Base-by-base conservation (phyloP, 2,329 filamentous ascomycete genomes). In the Didymosphaeria variabile region DNA sequence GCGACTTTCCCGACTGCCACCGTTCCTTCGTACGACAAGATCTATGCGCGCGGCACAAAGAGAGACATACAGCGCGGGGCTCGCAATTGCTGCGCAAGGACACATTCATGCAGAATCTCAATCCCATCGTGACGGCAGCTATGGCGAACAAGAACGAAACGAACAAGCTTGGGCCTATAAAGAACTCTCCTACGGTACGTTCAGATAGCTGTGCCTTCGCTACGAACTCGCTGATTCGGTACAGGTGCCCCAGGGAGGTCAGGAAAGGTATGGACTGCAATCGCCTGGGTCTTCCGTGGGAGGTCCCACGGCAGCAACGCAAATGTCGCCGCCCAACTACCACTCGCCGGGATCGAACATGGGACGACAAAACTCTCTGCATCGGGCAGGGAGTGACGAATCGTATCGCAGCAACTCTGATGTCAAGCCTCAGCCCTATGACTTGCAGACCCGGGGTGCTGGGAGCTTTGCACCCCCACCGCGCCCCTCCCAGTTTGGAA, bases 11-110 rank as follows among this genome's bases (percentile, higher is more conserved):
- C 21, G 93, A 94, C 73, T 99, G 95, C 79, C 88, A 90, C 62
- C 90, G 94, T 55, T 90, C 91, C 34, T 99, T 98, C 80, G 94
- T 98, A 60, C 89, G 95, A 65, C 92, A 96, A 67, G 95, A 99
- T 78, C 84, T 99, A 60, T 93, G 95, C 75, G 91, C 95, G 73
- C 89, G 82, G 62, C 83, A 84, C 76, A 81, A 80, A 67, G 81
- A 83, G 71, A 75, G 81, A 66, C 81, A 84, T 64, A 82, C 79
- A 9, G 81, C 80, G 55, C 91, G 92, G 72, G 91, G 91, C 53
- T 93, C 91, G 19, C 89, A 92, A 63, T 80, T 93, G 57, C 90
- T 90, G 74, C 88, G 90, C 59, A 91, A 91, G 78, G 91, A 93
- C 73, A 88, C 86, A 15, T 84, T 89, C 73, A 81, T 88, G 75